Evolutionary conservation across 2,329 filamentous ascomycete species (phyloP), one percentile per base, ranked within the genome.

Genomic region (Tricladium varicosporioides): DNA sequence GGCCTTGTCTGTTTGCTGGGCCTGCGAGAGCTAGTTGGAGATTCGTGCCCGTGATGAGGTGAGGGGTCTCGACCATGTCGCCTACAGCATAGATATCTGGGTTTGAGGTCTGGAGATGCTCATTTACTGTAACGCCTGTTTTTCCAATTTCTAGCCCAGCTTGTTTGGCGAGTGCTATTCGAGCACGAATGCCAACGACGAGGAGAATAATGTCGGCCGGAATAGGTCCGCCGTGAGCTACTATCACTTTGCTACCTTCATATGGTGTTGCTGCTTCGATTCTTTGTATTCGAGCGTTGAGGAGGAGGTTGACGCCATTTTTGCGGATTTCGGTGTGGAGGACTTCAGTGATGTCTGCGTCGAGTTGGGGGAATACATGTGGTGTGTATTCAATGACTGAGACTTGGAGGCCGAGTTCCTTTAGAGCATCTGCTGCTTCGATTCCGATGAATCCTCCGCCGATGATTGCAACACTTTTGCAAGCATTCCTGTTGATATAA

Each of bases 381-480:
- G 36, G 36, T 40, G 36, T 22, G 45, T 49, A 59, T 46, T 69
- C 67, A 16, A 68, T 49, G 27, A 68, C 53, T 13, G 56, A 61
- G 16, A 68, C 64, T 11, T 67, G 55, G 14, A 67, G 47, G 7
- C 64, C 67, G 8, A 61, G 54, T 5, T 40, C 9, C 11, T 52
- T 44, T 5, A 69, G 58, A 14, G 62, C 61, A 50, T 69, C 66
- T 9, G 61, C 67, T 10, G 65, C 65, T 55, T 69, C 67, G 7
- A 69, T 51, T n/a, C 67, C 67, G 33, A 69, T 68, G 52, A 67
- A 68, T 2, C 63, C 67, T 1, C 65, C 67, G 4, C 67, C 67
- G 9, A 69, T 61, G 47, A 69, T 60, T 7, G 56, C 63, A 9
- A 60, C 66, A 8, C 33, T 44, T 36, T 60, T 58, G 33, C 33